Evolutionary conservation across 495 filamentous ascomycete species (phyloP).

Genomic region (Xylaria castorea): DNA sequence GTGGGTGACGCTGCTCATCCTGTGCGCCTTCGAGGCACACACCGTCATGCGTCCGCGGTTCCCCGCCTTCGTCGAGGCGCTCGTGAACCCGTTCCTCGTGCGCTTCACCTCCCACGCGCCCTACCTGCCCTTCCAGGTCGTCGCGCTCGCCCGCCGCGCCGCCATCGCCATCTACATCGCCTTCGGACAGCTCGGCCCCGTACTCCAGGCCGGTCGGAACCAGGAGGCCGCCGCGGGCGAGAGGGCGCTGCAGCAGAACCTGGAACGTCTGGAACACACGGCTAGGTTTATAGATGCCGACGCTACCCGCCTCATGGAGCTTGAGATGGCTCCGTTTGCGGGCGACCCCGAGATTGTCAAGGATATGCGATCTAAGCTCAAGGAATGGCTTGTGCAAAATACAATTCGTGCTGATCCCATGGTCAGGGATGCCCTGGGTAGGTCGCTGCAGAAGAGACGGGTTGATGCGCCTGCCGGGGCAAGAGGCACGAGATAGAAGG

Average conservation of each 20-base stretch:
- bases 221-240: slow-evolving; percentile 45
- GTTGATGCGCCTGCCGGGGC: slow-evolving; percentile 63
- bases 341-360: slow-evolving; percentile 68
- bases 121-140: slow-evolving; percentile 87
- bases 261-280: slow-evolving; percentile 63
- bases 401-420: slow-evolving; percentile 74
- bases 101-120: slow-evolving; percentile 60
- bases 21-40: slow-evolving; percentile 77
- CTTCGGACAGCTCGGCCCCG: slow-evolving; percentile 79
- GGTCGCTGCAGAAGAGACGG: slow-evolving; percentile 64
- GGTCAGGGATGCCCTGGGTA: slow-evolving; percentile 75
- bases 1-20: slow-evolving; percentile 72
- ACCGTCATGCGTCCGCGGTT: slow-evolving; percentile 71
- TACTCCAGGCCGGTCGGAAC: slow-evolving; percentile 55
- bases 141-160: slow-evolving; percentile 77
- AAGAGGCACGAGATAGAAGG: slow-evolving; percentile 47
- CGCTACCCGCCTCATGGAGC: slow-evolving; percentile 68
- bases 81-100: slow-evolving; percentile 69
- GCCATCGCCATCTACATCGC: slow-evolving; percentile 87
- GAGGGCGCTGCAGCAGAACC: slow-evolving; percentile 49
- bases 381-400: slow-evolving; percentile 78
- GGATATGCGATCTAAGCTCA: slow-evolving; percentile 68
- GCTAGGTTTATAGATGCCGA: slow-evolving; percentile 69
- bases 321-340: slow-evolving; percentile 84
- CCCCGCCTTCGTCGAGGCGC: slow-evolving; percentile 59